Evolutionary conservation across 2,329 filamentous ascomycete genomes (phyloP), one percentile per base, ranked within the genome.

Genomic region (Neophaeococcomyces aloes): DNA sequence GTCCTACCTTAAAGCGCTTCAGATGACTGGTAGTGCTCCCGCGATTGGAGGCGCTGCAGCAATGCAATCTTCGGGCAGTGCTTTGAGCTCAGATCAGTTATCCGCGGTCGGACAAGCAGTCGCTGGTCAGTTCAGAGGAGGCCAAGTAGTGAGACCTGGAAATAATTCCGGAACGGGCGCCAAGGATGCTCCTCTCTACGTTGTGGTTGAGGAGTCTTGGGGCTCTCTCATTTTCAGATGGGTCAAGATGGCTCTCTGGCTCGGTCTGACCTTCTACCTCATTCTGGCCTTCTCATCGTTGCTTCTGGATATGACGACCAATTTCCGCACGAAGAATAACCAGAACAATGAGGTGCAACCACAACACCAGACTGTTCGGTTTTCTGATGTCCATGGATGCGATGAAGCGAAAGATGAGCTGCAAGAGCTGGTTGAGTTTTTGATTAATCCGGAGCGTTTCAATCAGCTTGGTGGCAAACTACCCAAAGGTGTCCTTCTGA

Each of bases 401-500:
- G 88, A 96, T 52, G 93, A 98, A 65, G 91, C 91, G 51, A 98
- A 96, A 68, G 93, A 98, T 57, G 91, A 98, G 64, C 76, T 98
- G 3, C 85, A 94, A 64, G 91, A 98, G 64, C 78, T 98, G 42
- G 89, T 98, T 37, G 91, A 98, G 56, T 98, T 98, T 57, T 67
- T 98, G 53, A 84, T 87, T 64, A 88, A 89, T 61, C 93, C 91
- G 0, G 85, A 94, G 8, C 86, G 83, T 59, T 98, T 96, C 66
- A 88, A 84, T 36, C 86, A 86, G 48, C 81, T 98, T 37, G 91
- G 91, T 59, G 91, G 91, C 57, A 95, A 96, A 66, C 76, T 98
- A 42, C 91, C 91, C 44, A 98, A 96, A 66, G 91, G 91, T 70
- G 86, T 98, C 47, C 75, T 98, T 39, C 76, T 98, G 18, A 86